Base-by-base conservation (phyloP, 2,329 filamentous ascomycete species). In the Neocucurbitaria cava region DNA sequence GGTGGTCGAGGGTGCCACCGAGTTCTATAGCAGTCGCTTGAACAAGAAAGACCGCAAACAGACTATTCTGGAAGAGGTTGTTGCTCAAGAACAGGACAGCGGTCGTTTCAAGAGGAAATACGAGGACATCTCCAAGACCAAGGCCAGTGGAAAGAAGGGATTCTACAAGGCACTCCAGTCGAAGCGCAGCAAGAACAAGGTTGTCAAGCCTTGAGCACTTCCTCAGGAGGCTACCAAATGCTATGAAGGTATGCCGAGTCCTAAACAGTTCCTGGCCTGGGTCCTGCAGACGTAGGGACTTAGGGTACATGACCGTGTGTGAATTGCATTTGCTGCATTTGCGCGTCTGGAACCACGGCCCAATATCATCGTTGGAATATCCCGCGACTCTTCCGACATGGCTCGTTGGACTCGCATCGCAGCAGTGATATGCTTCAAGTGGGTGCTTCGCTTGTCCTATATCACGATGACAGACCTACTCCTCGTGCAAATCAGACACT, bases 41-140 rank as follows among this genome's bases (percentile, higher is more conserved):
- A 87, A 88, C 52, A 94, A 92, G 75, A 96, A 91, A 77, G 91
- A 98, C 65, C 86, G 91, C 64, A 96, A 96, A 80, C 85, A 85
- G 67, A 97, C 90, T 0, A 87, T 99, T 52, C 86, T 95, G 1
- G 91, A 96, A 60, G 92, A 97, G 72, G 85, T 95, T 3, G 80
- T 97, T 65, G 85, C 87, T 21, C 79, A 83, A 39, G 88, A 92
- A 74, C 80, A 85, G 46, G 76, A 84, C 55, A 87, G 81, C 40
- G 83, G 83, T 55, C 89, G 90, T 65, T 95, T 97, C 80, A 92
- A 90, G 81, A 85, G 83, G 69, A 97, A 96, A 77, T 98, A 96
- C 76, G 83, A 85, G 52, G 88, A 94, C 53, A 91, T 98, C 45
- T 92, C 97, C 73, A 82, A 82, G 46, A 83, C 84, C 58, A 98